A percentile compares a stretch with the other conserved stretches of the same genome.
phyloP scores from a whole-genome alignment of 352 stramenopile genomes.

The Globisporangium emineosum region DNA sequence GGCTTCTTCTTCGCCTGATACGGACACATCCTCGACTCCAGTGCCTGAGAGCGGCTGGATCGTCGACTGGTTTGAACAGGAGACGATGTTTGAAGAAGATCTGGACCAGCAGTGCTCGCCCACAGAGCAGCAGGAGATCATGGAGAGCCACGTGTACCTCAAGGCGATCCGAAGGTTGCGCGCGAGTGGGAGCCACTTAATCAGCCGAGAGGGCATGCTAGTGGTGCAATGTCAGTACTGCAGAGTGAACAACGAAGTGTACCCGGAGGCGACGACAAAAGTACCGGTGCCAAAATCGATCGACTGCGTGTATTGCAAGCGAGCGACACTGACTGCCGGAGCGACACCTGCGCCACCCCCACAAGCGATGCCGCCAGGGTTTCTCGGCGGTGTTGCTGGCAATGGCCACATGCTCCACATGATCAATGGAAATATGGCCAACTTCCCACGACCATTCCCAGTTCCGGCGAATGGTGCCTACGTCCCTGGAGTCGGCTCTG shows the following conservation, averaged over 20 bases:
- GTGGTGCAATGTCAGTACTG: slow-evolving; percentile 58
- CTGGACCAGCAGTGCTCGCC: slow-evolving; percentile 74
- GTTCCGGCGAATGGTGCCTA: neutral
- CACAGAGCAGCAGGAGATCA: slow-evolving; percentile 69
- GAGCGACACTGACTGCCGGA: slow-evolving; percentile 33
- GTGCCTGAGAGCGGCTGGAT: slow-evolving; percentile 33
- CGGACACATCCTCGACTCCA: neutral
- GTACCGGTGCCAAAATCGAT: slow-evolving; percentile 59
- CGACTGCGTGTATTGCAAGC: slow-evolving; percentile 68
- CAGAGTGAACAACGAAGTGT: slow-evolving; percentile 58
- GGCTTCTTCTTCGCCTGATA: neutral
- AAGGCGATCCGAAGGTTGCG: slow-evolving; percentile 63
- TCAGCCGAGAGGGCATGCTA: slow-evolving; percentile 48
- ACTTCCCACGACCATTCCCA: slow-evolving; percentile 6
- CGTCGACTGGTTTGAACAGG: slow-evolving; percentile 86
- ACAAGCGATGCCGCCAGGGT: slow-evolving; percentile 16
- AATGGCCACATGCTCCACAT: neutral
- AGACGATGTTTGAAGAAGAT: slow-evolving; percentile 90
- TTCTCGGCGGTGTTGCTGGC: neutral
- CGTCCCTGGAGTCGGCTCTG: neutral
- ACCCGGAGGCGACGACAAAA: slow-evolving; percentile 47
- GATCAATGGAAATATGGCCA: neutral
- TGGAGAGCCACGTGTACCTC: slow-evolving; percentile 64
- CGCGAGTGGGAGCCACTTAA: slow-evolving; percentile 26
- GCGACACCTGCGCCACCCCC: slow-evolving; percentile 25